phyloP scores from a whole-genome alignment of 2,329 filamentous ascomycete species.

The Ceratocystis colombiana region DNA sequence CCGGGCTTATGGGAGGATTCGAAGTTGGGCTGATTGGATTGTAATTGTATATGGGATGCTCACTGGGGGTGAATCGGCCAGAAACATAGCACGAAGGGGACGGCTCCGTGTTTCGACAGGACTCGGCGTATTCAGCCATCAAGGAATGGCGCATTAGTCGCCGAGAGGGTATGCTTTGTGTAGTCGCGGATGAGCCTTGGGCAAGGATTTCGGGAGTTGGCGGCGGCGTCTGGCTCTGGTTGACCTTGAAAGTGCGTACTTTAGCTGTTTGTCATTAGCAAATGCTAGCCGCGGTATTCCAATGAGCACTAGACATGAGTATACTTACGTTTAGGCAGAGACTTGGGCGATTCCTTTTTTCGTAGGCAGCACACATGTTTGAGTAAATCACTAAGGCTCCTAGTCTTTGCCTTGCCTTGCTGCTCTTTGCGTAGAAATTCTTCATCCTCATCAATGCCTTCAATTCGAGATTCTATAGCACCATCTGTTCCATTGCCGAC shows the following conservation, averaged over 20 bases:
- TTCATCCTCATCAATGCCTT: constrained; percentile 24
- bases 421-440: constrained; percentile 17
- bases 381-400: constrained; percentile 16
- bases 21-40: constrained; percentile 18
- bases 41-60: constrained; percentile 23
- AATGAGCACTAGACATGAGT: neutral
- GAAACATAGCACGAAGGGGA: constrained; percentile 16
- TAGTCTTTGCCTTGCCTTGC: neutral
- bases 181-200: constrained; percentile 17
- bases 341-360: constrained; percentile 3
- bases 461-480: constrained; percentile 18
- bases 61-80: constrained; percentile 14
- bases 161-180: constrained; percentile 18
- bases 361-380: constrained; percentile 22
- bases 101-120: constrained; percentile 10
- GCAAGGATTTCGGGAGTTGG: constrained; percentile 19
- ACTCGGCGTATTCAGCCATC: constrained; percentile 21
- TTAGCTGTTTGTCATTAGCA: constrained; percentile 14
- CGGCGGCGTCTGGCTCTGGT: constrained; percentile 3
- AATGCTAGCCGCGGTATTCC: neutral
- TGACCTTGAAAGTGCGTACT: constrained; percentile 24
- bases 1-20: neutral
- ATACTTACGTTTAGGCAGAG: constrained; percentile 21
- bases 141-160: constrained; percentile 23
- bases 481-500: constrained; percentile 12